Evolutionary conservation across 176 grass and related monocot species (phyloP).

Genomic region (Otatea glauca): DNA sequence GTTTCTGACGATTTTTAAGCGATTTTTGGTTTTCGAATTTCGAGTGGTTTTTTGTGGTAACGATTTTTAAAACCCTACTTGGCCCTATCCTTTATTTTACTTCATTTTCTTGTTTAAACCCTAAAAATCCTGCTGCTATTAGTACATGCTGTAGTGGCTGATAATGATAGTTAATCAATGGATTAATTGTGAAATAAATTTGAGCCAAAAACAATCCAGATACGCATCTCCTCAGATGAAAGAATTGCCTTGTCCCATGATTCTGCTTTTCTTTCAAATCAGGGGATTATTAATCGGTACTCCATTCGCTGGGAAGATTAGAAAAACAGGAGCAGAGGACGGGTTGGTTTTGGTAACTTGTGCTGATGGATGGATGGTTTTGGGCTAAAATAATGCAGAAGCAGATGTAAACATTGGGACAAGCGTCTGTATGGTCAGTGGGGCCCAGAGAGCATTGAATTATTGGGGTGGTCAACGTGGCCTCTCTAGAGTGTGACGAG

Average conservation of each 20-base stretch:
- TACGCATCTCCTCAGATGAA: not conserved
- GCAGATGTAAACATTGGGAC: not conserved
- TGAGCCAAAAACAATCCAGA: not conserved
- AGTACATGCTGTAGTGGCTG: not conserved
- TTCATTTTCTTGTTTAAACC: not conserved
- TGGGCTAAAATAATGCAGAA: not conserved
- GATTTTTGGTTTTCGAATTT: too few relatives aligned
- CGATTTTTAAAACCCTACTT: too few relatives aligned
- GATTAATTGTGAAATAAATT: not conserved
- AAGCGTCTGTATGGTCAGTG: not conserved
- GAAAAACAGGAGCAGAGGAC: not conserved
- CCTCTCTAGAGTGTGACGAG: slow-evolving; percentile 8
- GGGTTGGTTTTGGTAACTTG: not conserved
- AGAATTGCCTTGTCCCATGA: not conserved
- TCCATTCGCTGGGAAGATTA: not conserved
- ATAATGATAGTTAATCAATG: not conserved
- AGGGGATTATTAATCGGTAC: too few relatives aligned
- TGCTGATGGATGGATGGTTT: not conserved
- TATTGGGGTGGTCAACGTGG: slow-evolving; percentile 29
- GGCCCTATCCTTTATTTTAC: too few relatives aligned
- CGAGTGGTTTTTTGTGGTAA: too few relatives aligned
- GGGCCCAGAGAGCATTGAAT: not conserved
- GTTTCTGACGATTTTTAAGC: too few relatives aligned
- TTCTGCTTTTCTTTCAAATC: not conserved
- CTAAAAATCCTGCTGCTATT: not conserved